phyloP scores from a whole-genome alignment of 106 monocot species.

The Agapanthus africanus region DNA sequence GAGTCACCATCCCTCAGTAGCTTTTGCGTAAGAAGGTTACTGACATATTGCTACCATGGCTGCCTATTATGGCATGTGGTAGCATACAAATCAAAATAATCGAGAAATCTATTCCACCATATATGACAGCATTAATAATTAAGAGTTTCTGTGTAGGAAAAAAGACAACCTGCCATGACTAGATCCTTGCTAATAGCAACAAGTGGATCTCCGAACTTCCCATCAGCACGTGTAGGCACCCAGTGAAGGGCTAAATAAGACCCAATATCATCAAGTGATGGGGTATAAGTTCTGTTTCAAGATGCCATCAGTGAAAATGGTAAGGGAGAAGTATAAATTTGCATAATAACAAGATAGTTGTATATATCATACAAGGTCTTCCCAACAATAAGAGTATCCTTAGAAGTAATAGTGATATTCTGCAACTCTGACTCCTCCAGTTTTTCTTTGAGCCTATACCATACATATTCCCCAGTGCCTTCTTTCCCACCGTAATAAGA shows the following conservation, averaged over 20 bases:
- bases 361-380: constrained; percentile 49
- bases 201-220: constrained; percentile 56
- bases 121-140: not conserved
- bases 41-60: not conserved
- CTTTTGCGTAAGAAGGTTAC: too few relatives aligned
- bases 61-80: not conserved
- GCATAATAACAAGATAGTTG: not conserved
- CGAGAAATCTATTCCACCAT: not conserved
- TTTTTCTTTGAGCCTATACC: constrained; percentile 75
- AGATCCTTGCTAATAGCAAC: constrained; percentile 54
- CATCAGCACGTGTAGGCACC: constrained; percentile 90
- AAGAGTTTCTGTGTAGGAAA: not conserved
- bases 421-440: constrained; percentile 27
- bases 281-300: constrained; percentile 65
- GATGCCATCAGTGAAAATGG: constrained; percentile 4
- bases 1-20: too few relatives aligned
- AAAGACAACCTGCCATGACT: constrained; percentile 68
- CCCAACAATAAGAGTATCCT: constrained; percentile 47
- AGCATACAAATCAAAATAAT: not conserved
- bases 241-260: constrained; percentile 64
- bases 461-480: constrained; percentile 61
- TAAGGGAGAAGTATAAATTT: not conserved
- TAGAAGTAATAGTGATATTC: constrained; percentile 18
- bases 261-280: constrained; percentile 80
- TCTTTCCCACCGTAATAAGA: constrained; percentile 91